Evolutionary conservation across 1,284 basidiomycete species (phyloP).

Genomic region (Blastosporella zonata): DNA sequence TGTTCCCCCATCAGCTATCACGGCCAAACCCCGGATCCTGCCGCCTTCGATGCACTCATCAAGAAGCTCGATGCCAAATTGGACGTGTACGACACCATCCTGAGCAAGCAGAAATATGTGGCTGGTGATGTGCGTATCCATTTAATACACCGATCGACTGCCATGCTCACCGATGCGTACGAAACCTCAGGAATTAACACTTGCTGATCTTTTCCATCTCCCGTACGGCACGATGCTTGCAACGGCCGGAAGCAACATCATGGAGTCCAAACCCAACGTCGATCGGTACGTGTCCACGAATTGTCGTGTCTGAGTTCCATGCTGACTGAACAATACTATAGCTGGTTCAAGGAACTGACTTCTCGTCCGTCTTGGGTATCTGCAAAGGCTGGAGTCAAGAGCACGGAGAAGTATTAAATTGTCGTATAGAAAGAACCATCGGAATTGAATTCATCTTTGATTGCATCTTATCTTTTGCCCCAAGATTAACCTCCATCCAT

Average conservation of each 20-base stretch:
- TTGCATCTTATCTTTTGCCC: no score
- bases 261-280: conserved; percentile 31
- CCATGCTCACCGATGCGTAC: not conserved
- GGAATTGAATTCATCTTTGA: no score
- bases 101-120: conserved; percentile 49
- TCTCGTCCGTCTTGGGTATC: conserved; percentile 36
- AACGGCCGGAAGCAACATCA: conserved; percentile 24
- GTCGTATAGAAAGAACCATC: no score
- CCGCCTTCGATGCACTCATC: conserved; percentile 30
- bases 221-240: conserved; percentile 28
- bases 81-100: conserved; percentile 48
- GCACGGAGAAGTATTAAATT: not conserved
- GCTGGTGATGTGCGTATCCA: conserved; percentile 42
- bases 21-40: conserved; percentile 29
- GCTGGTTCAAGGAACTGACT: conserved; percentile 42
- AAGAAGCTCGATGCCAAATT: conserved; percentile 36
- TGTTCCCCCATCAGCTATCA: conserved; percentile 7
- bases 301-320: no score
- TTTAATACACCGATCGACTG: not conserved
- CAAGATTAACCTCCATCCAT: no score
- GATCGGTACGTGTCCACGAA: conserved; percentile 19
- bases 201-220: conserved; percentile 36
- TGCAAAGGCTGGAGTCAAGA: conserved; percentile 33
- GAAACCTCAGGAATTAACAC: conserved; percentile 28
- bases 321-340: no score